phyloP scores from a whole-genome alignment of 176 grass and related monocot species.

The Cenchrus purpureus region DNA sequence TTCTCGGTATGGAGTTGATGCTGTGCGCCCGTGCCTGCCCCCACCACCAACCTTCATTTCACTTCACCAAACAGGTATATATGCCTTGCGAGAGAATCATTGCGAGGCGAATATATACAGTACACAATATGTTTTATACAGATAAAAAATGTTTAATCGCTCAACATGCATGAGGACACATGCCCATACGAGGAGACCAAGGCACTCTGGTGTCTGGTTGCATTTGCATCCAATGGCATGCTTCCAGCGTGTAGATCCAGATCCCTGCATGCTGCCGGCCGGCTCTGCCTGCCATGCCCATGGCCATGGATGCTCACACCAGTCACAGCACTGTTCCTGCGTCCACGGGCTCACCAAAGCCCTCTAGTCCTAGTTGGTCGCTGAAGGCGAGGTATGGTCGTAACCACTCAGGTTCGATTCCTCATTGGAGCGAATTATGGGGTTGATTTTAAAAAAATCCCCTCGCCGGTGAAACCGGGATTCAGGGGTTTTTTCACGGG shows the following conservation, averaged over 20 bases:
- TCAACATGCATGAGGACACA: background rate
- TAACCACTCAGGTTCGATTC: no score
- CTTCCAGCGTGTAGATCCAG: slow-evolving; percentile 6
- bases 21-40: background rate
- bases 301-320: no score
- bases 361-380: no score
- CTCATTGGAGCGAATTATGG: no score
- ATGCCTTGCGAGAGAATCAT: background rate
- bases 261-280: background rate
- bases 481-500: no score
- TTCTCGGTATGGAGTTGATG: background rate
- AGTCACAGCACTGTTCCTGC: slow-evolving; percentile 6
- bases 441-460: no score
- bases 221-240: background rate
- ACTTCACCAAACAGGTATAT: background rate
- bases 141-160: no score
- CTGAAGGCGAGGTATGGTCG: no score
- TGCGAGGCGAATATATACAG: background rate
- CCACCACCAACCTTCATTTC: background rate
- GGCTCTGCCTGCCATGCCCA: background rate
- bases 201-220: background rate
- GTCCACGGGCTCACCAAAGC: slow-evolving; percentile 15
- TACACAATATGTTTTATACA: background rate
- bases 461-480: no score
- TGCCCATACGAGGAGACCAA: no score